A percentile compares a stretch with the other conserved stretches of the same genome.
Conservation (phyloP, 176 grass and related monocot genomes). For the Cenchrus americanus region DNA sequence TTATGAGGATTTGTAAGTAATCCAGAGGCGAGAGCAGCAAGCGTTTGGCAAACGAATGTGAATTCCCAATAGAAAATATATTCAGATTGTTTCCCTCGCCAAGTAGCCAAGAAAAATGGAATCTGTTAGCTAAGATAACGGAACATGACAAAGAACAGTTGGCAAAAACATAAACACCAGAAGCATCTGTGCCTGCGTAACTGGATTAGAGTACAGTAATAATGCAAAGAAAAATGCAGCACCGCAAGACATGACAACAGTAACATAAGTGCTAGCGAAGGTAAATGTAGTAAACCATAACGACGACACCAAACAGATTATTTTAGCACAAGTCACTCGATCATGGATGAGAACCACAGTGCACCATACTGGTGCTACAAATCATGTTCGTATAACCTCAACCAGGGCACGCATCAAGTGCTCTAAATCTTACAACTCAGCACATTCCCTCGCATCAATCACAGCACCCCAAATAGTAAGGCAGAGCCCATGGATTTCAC, state of each 20-base stretch:
- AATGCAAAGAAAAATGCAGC: not conserved
- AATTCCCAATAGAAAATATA: too few species aligned
- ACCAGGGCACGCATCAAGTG: not conserved
- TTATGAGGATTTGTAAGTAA: too few species aligned
- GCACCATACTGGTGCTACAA: not conserved
- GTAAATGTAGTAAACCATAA: not conserved
- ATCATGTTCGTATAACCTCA: not conserved
- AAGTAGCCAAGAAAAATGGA: too few species aligned
- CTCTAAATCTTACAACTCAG: slow-evolving; percentile 6
- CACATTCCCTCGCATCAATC: not conserved
- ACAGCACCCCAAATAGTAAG: not conserved
- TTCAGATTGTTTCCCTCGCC: too few species aligned
- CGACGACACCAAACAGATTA: not conserved
- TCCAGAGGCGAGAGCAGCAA: too few species aligned
- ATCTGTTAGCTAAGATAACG: too few species aligned
- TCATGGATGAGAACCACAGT: not conserved
- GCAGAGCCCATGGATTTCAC: slow-evolving; percentile 2
- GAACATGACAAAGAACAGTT: too few species aligned
- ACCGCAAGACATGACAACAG: not conserved
- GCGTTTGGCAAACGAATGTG: too few species aligned
- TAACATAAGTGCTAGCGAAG: not conserved
- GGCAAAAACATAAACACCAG: too few species aligned
- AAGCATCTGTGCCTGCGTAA: too few species aligned
- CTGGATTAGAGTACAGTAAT: too few species aligned
- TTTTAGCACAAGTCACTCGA: not conserved